Conservation (phyloP, 2,329 filamentous ascomycete genomes). For the Gaeumannomyces sp. region DNA sequence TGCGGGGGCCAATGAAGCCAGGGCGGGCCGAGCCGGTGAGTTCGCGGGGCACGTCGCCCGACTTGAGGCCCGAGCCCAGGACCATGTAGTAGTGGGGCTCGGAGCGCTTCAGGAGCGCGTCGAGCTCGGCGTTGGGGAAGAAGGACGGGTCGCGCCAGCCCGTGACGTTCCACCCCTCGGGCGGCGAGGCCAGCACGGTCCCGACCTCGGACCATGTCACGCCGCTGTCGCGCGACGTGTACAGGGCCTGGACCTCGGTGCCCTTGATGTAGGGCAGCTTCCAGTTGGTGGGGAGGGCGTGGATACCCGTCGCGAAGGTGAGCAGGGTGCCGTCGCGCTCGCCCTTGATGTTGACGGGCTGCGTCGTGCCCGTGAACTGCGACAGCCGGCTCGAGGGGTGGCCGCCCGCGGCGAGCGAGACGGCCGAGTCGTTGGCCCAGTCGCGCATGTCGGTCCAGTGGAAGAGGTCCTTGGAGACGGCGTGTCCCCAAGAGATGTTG, state of each 20-base stretch:
- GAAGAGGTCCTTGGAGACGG: slow-evolving; percentile 54
- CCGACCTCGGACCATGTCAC: not conserved
- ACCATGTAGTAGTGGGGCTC: slow-evolving; percentile 8
- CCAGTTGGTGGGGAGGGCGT: slow-evolving; percentile 4
- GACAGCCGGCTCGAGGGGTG: not conserved
- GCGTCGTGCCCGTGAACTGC: slow-evolving; percentile 2
- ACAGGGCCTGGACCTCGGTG: slow-evolving; percentile 5
- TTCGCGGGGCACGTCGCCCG: not conserved
- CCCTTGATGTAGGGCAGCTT: not conserved
- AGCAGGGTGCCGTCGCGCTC: slow-evolving; percentile 4
- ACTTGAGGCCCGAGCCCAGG: slow-evolving; percentile 1
- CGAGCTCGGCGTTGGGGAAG: slow-evolving; percentile 1
- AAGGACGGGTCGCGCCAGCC: slow-evolving; percentile 5
- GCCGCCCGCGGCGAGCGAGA: not conserved
- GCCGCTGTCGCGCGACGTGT: not conserved
- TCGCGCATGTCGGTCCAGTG: slow-evolving; percentile 46
- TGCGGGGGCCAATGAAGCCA: slow-evolving; percentile 5
- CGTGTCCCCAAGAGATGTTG: slow-evolving; percentile 47
- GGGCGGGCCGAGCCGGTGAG: slow-evolving; percentile 2
- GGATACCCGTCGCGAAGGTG: not conserved
- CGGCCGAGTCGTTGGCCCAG: not conserved
- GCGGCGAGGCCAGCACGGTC: slow-evolving; percentile 1
- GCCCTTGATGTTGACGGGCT: slow-evolving; percentile 2
- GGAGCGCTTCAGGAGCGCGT: not conserved
- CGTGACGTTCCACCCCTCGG: slow-evolving; percentile 7